Base-by-base conservation (phyloP, 257 asterid genomes). In the Rauvolfia tetraphylla region DNA sequence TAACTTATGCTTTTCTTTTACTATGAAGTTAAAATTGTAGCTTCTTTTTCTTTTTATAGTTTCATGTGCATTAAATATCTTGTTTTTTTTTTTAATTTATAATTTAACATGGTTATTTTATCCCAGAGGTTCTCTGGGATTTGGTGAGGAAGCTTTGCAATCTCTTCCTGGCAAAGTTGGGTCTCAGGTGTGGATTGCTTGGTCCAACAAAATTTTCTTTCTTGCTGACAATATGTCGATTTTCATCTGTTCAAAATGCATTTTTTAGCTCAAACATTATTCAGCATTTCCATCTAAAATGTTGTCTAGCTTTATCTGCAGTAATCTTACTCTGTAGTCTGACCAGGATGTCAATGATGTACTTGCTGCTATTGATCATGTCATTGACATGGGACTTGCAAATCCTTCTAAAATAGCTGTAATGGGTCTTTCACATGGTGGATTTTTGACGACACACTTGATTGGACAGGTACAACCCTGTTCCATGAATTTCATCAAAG, bases 61-160 rank as follows among this genome's bases (percentile, higher is more conserved):
- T 46, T 8, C 15, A 46, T 46, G 51, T 46, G 51, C 15, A 46
- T 41, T 4, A 6, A 6, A 46, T 46, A 46, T 10, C 12, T 46
- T 46, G 51, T n/a, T n/a, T n/a, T n/a, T 14, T 46, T 12, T 46
- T 46, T 46, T 46, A 15, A 15, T 41, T 41, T 41, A 2, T 41
- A 1, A 6, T 41, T 46, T 73, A 22, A 42, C 33, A 53, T 0
- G 0, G 58, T 53, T 25, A 53, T 53, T 53, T 53, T 54, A 76
- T 71, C 62, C 63, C 89, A 94, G 99, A 87, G 98, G 98, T 70
- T 95, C 98, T 58, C 79, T 91, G 73, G 99, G 99, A 65, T 95
- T 91, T 78, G 99, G 99, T 25, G 99, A 95, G 83, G 99, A 95
- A 89, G 98, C 99, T 71, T 85, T 95, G 90, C 99, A 93, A 79